phyloP scores from a whole-genome alignment of 1,139 yeast species.

The Taphrina pruni region DNA sequence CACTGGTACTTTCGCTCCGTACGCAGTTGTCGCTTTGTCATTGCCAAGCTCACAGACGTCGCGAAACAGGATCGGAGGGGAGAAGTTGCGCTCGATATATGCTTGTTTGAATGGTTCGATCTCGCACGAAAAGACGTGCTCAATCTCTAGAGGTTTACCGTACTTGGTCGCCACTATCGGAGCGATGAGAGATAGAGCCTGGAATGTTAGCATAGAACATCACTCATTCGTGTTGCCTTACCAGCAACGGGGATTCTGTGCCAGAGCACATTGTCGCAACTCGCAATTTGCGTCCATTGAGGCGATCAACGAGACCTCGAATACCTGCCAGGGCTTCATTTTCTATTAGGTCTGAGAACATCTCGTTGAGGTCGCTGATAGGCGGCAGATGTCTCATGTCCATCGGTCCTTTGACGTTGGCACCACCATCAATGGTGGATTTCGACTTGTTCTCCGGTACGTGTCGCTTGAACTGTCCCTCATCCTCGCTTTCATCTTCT shows the following conservation, averaged over 20 bases:
- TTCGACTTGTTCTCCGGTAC: constrained; percentile 12
- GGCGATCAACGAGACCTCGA: constrained; percentile 6
- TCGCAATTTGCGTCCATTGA: constrained; percentile 41
- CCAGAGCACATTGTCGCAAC: constrained; percentile 44
- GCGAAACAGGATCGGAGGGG: constrained; percentile 41
- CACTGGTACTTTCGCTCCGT: constrained; percentile 39
- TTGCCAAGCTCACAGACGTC: constrained; percentile 43
- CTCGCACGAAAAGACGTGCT: constrained; percentile 43
- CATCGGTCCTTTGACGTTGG: constrained; percentile 18
- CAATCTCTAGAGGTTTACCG: constrained; percentile 32
- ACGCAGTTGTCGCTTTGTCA: constrained; percentile 42
- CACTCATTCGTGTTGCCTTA: neutral
- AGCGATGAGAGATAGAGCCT: constrained; percentile 41
- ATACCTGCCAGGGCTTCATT: constrained; percentile 23
- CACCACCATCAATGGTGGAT: constrained; percentile 12
- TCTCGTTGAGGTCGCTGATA: constrained; percentile 37
- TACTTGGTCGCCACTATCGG: constrained; percentile 21
- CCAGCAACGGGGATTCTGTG: constrained; percentile 42
- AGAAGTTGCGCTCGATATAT: constrained; percentile 42
- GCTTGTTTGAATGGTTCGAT: constrained; percentile 44
- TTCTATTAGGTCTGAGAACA: constrained; percentile 41
- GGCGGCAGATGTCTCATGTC: constrained; percentile 37
- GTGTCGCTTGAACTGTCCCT: neutral
- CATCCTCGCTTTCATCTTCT: constrained; percentile 6
- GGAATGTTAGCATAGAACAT: too few relatives aligned